Conservation (phyloP, 2,329 filamentous ascomycete genomes). For the Fusarium luffae region DNA sequence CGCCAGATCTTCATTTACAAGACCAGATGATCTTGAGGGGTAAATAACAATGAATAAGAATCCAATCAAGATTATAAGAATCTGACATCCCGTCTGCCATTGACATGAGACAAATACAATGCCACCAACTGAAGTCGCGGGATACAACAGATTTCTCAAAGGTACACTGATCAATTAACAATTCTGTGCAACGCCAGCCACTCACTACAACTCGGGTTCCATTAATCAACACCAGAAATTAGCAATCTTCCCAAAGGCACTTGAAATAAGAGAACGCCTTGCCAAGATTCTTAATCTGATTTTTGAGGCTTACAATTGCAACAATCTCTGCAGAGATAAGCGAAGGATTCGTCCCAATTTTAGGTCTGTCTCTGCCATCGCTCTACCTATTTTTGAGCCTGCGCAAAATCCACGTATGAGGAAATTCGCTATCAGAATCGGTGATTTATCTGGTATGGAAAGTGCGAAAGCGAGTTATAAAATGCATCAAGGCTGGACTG, state of each 20-base stretch:
- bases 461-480: conserved; percentile 6
- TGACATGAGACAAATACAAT: fast-evolving
- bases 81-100: too few relatives aligned
- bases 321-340: not conserved
- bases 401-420: not conserved
- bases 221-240: not conserved
- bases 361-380: not conserved
- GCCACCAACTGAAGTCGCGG: too few relatives aligned
- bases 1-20: not conserved
- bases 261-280: not conserved
- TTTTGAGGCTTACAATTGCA: not conserved
- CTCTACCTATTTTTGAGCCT: conserved; percentile 3
- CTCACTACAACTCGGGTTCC: not conserved
- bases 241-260: too few relatives aligned
- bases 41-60: not conserved
- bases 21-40: not conserved
- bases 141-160: not conserved
- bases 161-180: not conserved
- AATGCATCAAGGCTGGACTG: conserved; percentile 27
- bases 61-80: too few relatives aligned
- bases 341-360: not conserved
- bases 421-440: not conserved
- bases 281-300: not conserved
- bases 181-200: not conserved
- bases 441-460: not conserved